Evolutionary conservation across 352 stramenopile genomes (phyloP).

Genomic region (Poterioochromonas sp.): DNA sequence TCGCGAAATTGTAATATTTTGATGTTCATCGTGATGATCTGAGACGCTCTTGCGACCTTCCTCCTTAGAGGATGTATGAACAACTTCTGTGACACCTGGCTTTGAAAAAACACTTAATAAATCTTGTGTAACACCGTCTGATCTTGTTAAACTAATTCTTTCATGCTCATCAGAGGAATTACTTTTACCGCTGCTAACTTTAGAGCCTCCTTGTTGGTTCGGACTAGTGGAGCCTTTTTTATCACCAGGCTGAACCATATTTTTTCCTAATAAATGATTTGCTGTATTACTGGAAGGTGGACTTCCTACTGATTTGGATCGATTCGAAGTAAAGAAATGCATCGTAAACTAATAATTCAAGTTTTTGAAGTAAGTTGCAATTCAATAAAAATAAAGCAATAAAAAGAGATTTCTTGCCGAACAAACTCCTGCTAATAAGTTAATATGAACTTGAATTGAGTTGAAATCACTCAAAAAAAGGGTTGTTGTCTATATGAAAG

Average conservation of each 20-base stretch:
- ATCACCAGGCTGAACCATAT: too few species aligned
- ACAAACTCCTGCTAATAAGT: too few species aligned
- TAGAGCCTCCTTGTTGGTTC: background rate
- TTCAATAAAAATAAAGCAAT: too few species aligned
- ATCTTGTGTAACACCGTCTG: conserved; percentile 2
- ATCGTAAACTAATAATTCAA: background rate
- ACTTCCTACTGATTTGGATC: background rate
- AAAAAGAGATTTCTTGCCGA: too few species aligned
- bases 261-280: background rate
- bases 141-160: background rate
- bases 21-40: background rate
- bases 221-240: too few species aligned
- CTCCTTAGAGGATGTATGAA: background rate
- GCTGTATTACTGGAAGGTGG: background rate
- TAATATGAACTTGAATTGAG: too few species aligned
- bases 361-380: too few species aligned
- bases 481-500: too few species aligned
- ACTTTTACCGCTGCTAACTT: background rate
- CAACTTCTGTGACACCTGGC: background rate
- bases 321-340: background rate
- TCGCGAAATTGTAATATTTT: background rate
- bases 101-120: background rate
- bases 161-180: background rate
- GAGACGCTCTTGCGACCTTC: background rate
- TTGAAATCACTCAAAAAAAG: too few species aligned